Conservation (phyloP, 2,329 filamentous ascomycete species). For the Aspergillus cejpii region DNA sequence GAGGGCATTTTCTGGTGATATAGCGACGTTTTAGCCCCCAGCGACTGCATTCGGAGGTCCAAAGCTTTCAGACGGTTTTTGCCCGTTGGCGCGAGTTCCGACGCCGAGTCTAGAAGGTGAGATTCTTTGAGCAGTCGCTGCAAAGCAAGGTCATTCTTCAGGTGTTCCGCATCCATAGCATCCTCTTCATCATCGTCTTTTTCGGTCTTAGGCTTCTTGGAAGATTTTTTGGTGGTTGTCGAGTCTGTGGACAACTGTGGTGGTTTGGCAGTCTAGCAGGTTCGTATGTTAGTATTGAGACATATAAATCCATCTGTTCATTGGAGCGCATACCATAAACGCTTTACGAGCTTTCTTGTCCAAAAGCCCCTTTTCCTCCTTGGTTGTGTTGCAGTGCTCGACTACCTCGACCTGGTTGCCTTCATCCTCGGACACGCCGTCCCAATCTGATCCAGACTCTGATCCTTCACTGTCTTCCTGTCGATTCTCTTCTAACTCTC, state of each 20-base stretch:
- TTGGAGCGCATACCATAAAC: slow-evolving; percentile 58
- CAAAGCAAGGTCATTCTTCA: slow-evolving; percentile 87
- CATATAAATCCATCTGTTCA: too few relatives aligned
- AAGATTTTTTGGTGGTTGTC: slow-evolving; percentile 14
- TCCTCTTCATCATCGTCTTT: slow-evolving; percentile 44
- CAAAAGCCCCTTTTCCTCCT: slow-evolving; percentile 43
- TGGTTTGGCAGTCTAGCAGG: slow-evolving; percentile 41
- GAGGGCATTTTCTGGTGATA: slow-evolving; percentile 83
- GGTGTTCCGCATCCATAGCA: slow-evolving; percentile 56
- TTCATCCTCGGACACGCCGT: slow-evolving; percentile 51
- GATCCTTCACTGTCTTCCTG: slow-evolving; percentile 21
- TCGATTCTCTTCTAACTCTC: slow-evolving; percentile 18
- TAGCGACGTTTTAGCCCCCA: slow-evolving; percentile 71
- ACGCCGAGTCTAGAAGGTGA: slow-evolving; percentile 65
- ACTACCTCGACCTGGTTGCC: slow-evolving; percentile 52
- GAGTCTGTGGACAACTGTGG: slow-evolving; percentile 34
- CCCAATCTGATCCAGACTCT: slow-evolving; percentile 52
- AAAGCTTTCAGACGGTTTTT: slow-evolving; percentile 72
- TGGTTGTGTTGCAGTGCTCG: slow-evolving; percentile 50
- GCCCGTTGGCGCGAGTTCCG: slow-evolving; percentile 54
- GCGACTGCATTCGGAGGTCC: slow-evolving; percentile 72
- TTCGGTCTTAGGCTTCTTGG: slow-evolving; percentile 13
- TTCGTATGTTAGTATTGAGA: slow-evolving; percentile 8
- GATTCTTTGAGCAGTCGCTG: slow-evolving; percentile 88
- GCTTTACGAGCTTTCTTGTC: slow-evolving; percentile 66